Evolutionary conservation across 805 yeast genomes (phyloP).

Genomic region (Yamadazyma tumulicola): DNA sequence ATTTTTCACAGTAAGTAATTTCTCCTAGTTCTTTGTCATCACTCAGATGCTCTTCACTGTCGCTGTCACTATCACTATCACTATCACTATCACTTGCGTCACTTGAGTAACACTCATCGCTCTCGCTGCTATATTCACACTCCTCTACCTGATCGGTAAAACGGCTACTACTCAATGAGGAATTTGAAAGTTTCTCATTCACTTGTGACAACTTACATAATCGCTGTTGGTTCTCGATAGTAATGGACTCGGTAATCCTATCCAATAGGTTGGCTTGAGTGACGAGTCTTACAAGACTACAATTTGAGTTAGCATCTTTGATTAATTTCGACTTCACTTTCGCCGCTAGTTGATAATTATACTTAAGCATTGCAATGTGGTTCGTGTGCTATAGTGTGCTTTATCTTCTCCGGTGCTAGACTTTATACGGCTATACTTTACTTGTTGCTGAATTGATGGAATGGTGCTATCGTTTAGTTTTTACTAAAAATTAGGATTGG

Average conservation of each 20-base stretch:
- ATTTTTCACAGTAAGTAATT: neutral
- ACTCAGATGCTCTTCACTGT: neutral
- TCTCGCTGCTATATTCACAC: neutral
- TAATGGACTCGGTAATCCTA: neutral
- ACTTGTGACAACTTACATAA: neutral
- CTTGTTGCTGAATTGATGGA: neutral
- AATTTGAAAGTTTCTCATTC: neutral
- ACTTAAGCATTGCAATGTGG: neutral
- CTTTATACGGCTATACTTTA: too few relatives aligned
- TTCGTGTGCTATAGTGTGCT: neutral
- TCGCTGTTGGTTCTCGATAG: neutral
- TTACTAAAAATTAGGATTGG: neutral
- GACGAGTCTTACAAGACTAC: conserved; percentile 1
- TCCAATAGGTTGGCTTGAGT: conserved; percentile 3
- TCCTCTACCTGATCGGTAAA: neutral
- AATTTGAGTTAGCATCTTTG: neutral
- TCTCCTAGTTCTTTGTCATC: neutral
- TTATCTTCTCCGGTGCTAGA: too few relatives aligned
- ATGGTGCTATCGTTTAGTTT: neutral
- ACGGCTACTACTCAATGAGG: neutral
- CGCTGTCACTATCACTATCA: neutral
- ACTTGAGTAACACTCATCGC: neutral
- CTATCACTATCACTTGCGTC: neutral
- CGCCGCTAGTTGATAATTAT: neutral
- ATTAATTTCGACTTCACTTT: neutral